phyloP scores from a whole-genome alignment of 345 rosid genomes.

The Citropsis articulata region DNA sequence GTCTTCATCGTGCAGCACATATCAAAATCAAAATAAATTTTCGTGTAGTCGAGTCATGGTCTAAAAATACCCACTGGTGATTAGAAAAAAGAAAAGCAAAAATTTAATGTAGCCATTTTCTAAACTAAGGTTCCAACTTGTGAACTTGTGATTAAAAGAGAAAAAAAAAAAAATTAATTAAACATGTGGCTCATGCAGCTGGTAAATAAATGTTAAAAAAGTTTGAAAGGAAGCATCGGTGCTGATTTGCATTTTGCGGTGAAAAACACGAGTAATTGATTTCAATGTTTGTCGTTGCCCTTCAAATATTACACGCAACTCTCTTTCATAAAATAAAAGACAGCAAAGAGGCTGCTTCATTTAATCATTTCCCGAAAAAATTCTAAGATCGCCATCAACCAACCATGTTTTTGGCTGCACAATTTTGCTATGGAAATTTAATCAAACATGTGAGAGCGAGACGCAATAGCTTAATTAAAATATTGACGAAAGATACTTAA shows the following conservation, averaged over 20 bases:
- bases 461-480: too few relatives aligned
- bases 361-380: too few relatives aligned
- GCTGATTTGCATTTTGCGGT: neutral
- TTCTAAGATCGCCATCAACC: too few relatives aligned
- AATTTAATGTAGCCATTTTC: neutral
- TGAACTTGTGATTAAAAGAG: neutral
- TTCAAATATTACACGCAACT: neutral
- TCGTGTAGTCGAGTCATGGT: too few relatives aligned
- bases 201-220: neutral
- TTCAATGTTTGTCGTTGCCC: neutral
- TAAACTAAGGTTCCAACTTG: neutral
- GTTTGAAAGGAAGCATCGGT: neutral
- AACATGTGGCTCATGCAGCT: neutral
- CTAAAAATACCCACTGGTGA: neutral
- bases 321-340: too few relatives aligned
- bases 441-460: too few relatives aligned
- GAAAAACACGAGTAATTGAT: neutral
- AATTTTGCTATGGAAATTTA: too few relatives aligned
- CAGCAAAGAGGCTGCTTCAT: neutral
- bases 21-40: too few relatives aligned
- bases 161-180: too few relatives aligned
- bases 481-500: too few relatives aligned
- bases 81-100: neutral
- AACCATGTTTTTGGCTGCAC: too few relatives aligned
- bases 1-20: too few relatives aligned